Percentiles rank a stretch among this genome's conserved stretches.
phyloP scores from a whole-genome alignment of 2,329 filamentous ascomycete genomes.

The Fusarium transvaalense region DNA sequence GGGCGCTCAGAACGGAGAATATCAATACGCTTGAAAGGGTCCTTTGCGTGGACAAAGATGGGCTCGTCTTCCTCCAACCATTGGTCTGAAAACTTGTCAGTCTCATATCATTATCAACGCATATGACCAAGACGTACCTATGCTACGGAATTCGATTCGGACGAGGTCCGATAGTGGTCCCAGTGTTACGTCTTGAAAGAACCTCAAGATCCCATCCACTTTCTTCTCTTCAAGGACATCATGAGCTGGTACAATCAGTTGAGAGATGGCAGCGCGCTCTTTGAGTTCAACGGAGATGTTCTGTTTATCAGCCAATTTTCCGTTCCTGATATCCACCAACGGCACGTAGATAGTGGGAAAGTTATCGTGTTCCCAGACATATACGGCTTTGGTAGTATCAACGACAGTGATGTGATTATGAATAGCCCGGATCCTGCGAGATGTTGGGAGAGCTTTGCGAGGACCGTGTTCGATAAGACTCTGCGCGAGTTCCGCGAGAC shows the following conservation, averaged over 20 bases:
- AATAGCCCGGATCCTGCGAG: slow-evolving; percentile 53
- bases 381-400: slow-evolving; percentile 55
- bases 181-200: slow-evolving; percentile 54
- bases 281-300: slow-evolving; percentile 46
- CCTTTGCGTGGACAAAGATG: slow-evolving; percentile 73
- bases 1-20: slow-evolving; percentile 67
- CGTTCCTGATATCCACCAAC: slow-evolving; percentile 46
- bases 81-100: slow-evolving; percentile 48
- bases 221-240: slow-evolving; percentile 44
- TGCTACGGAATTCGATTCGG: slow-evolving; percentile 53
- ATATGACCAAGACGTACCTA: slow-evolving; percentile 45
- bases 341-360: slow-evolving; percentile 63
- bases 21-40: slow-evolving; percentile 75
- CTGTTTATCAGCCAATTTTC: slow-evolving; percentile 46
- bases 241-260: slow-evolving; percentile 49
- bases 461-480: slow-evolving; percentile 38
- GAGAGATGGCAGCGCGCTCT: slow-evolving; percentile 47
- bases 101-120: rapidly evolving
- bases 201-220: slow-evolving; percentile 55
- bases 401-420: slow-evolving; percentile 52
- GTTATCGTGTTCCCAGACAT: slow-evolving; percentile 61
- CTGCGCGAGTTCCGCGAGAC: slow-evolving; percentile 17
- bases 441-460: slow-evolving; percentile 34
- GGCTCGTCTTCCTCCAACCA: slow-evolving; percentile 69
- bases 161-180: slow-evolving; percentile 52